Conservation (phyloP, 2,329 filamentous ascomycete species). For the Neoascochyta sp. region DNA sequence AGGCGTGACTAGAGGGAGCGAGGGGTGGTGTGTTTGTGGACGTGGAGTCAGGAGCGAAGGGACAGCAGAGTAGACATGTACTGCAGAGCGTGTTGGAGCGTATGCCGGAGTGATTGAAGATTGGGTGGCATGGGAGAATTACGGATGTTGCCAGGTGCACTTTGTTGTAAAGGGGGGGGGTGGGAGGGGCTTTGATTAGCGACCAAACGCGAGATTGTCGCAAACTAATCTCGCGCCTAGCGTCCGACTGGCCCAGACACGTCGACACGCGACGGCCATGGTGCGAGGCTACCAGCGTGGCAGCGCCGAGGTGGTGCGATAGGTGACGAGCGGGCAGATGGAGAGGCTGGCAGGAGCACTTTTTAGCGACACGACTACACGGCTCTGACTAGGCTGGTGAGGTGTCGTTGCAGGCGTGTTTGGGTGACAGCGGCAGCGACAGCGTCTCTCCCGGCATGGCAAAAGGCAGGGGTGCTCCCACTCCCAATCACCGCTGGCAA, state of each 20-base stretch:
- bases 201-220: conserved; percentile 22
- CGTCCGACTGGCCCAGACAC: conserved; percentile 11
- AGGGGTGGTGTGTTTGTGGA: conserved; percentile 9
- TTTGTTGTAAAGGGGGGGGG: conserved; percentile 16
- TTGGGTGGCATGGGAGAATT: conserved; percentile 14
- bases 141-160: conserved; percentile 26
- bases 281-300: no score
- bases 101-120: no score
- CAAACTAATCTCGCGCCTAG: conserved; percentile 27
- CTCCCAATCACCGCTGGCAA: no score
- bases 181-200: conserved; percentile 30
- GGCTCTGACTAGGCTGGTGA: no score
- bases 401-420: no score
- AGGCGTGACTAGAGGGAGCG: conserved; percentile 12
- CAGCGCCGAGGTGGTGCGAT: no score
- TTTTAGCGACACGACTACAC: no score
- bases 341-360: no score
- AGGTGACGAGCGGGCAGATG: no score
- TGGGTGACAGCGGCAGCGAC: no score
- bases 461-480: no score
- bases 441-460: no score
- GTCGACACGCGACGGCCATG: conserved; percentile 4
- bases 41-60: conserved; percentile 6
- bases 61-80: conserved; percentile 4
- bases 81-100: conserved; percentile 3